These are phyloP conservation scores for Corymbia citriodora DNA, from an alignment of 441 rosid species.

Conservation along the genomic window DNA sequence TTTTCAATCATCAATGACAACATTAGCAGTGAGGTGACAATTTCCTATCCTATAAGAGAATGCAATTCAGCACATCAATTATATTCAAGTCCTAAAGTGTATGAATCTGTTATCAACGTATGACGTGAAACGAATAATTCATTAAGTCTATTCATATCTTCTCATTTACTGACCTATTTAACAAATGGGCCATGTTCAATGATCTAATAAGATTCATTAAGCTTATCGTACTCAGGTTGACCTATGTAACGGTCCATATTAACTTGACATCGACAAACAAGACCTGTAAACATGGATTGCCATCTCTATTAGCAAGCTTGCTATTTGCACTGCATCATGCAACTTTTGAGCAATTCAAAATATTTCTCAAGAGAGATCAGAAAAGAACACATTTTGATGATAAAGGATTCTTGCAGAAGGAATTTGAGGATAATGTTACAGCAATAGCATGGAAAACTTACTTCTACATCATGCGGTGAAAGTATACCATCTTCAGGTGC, in stretches of 20 bases:
- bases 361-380: not conserved
- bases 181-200: not conserved
- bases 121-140: not conserved
- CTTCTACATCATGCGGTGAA: too few species aligned
- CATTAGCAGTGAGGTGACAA: not conserved
- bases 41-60: not conserved
- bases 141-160: too few species aligned
- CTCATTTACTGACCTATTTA: accelerated
- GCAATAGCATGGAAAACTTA: too few species aligned
- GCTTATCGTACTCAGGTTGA: not conserved
- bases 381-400: not conserved
- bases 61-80: not conserved
- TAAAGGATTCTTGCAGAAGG: not conserved
- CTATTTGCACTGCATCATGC: not conserved
- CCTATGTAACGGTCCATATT: not conserved
- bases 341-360: not conserved
- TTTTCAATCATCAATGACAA: not conserved
- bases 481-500: too few species aligned
- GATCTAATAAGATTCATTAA: not conserved
- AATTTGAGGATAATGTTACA: not conserved
- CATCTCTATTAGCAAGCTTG: not conserved
- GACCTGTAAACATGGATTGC: not conserved
- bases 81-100: not conserved
- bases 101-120: not conserved
- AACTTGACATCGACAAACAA: not conserved